Percentiles rank a stretch among this genome's conserved stretches.
Evolutionary conservation across 768 basidiomycete genomes (phyloP).

Genomic region (Suillus ampliporus): DNA sequence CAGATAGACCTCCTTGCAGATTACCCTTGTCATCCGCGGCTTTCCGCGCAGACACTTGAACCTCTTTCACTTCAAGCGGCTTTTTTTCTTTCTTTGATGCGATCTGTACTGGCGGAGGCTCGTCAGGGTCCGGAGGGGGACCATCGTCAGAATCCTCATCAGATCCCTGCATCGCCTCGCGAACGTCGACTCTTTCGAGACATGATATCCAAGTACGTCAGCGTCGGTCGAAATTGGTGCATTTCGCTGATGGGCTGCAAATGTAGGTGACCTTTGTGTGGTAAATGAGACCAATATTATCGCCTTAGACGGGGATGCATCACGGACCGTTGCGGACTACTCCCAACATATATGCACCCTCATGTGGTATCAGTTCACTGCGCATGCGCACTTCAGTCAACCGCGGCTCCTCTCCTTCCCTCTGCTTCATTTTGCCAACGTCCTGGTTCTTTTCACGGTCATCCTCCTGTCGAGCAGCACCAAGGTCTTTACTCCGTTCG

Average conservation of each 20-base stretch:
- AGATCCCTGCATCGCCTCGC: constrained; percentile 49
- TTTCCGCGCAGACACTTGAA: constrained; percentile 78
- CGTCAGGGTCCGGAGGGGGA: constrained; percentile 82
- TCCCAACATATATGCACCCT: constrained; percentile 76
- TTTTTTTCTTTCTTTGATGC: constrained; percentile 63
- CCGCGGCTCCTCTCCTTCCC: constrained; percentile 62
- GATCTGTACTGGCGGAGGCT: constrained; percentile 51
- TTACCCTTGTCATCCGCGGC: constrained; percentile 62
- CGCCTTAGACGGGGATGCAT: constrained; percentile 7
- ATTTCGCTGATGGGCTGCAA: constrained; percentile 79
- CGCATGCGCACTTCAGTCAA: constrained; percentile 72
- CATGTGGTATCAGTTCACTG: constrained; percentile 73
- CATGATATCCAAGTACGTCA: constrained; percentile 79
- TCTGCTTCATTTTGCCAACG: constrained; percentile 44
- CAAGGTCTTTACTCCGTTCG: constrained; percentile 71
- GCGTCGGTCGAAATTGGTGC: constrained; percentile 82
- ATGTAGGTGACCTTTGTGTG: constrained; percentile 64
- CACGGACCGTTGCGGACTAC: constrained; percentile 70
- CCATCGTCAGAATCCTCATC: constrained; percentile 82
- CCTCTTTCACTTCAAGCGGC: constrained; percentile 68
- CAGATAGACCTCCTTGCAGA: constrained; percentile 70
- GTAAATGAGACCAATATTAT: constrained; percentile 17
- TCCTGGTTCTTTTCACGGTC: constrained; percentile 82
- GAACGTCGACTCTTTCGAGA: constrained; percentile 66
- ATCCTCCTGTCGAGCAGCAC: constrained; percentile 69